Percentiles rank a stretch among this genome's conserved stretches.
Conservation (phyloP, 2,329 filamentous ascomycete genomes). For the Monilinia laxa region DNA sequence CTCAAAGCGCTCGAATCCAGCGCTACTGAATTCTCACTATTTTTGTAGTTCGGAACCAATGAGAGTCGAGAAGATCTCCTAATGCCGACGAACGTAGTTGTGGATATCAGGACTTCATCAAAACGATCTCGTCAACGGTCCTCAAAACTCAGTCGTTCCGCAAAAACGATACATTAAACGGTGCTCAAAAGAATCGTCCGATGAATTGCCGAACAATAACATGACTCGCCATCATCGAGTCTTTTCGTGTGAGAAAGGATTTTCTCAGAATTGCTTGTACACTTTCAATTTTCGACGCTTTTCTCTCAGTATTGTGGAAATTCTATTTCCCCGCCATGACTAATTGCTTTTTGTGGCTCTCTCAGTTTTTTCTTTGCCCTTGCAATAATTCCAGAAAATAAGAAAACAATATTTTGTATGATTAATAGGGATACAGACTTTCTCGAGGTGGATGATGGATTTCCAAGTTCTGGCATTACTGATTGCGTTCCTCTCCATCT, state of each 20-base stretch:
- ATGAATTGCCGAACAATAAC: background rate
- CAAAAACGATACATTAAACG: background rate
- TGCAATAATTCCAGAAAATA: slow-evolving; percentile 12
- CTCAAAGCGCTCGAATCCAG: background rate
- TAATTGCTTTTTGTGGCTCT: slow-evolving; percentile 3
- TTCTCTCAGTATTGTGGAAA: slow-evolving; percentile 17
- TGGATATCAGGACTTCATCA: background rate
- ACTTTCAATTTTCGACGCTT: slow-evolving; percentile 12
- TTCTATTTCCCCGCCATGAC: slow-evolving; percentile 7
- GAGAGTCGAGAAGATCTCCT: background rate
- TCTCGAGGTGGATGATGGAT: too few species aligned
- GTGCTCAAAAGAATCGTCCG: background rate
- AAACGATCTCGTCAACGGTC: background rate
- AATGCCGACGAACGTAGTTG: background rate
- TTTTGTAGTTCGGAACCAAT: background rate
- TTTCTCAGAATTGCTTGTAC: slow-evolving; percentile 7
- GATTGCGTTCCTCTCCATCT: background rate
- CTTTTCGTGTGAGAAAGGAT: slow-evolving; percentile 7
- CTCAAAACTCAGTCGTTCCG: background rate
- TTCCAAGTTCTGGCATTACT: slow-evolving; percentile 5
- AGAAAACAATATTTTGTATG: background rate
- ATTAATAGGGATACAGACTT: background rate
- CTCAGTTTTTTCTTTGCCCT: background rate
- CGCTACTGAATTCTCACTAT: background rate
- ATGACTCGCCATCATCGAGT: background rate